These are phyloP conservation scores for Phytopythium delawarense DNA, from an alignment of 352 stramenopile genomes.

Conservation along the genomic window DNA sequence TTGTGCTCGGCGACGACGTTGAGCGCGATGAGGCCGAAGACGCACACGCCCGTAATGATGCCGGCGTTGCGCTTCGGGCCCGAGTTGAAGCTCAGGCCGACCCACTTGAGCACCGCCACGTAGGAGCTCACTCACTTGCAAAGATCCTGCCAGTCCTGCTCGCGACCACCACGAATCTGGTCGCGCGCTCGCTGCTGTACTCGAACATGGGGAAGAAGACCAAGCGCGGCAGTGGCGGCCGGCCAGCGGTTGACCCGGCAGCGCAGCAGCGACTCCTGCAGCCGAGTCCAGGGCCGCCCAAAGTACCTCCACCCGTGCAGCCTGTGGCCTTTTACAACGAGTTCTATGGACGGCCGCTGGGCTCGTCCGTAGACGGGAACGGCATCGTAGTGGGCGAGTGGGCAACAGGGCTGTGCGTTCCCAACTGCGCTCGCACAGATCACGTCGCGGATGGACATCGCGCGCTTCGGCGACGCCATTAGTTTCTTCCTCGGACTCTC, in stretches of 20 bases:
- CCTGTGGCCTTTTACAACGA: too few species aligned
- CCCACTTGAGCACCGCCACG: neutral
- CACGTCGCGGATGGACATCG: slow-evolving; percentile 19
- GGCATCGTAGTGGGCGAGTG: slow-evolving; percentile 7
- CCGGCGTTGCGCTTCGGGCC: neutral
- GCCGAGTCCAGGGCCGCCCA: too few species aligned
- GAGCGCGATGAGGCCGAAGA: neutral
- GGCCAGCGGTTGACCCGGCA: too few species aligned
- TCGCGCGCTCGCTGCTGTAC: too few species aligned
- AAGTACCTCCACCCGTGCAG: too few species aligned
- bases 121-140: too few species aligned
- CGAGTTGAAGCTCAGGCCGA: neutral
- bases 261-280: too few species aligned
- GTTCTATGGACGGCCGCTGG: too few species aligned
- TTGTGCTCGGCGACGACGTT: neutral
- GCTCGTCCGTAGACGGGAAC: neutral
- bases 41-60: neutral
- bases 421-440: slow-evolving; percentile 34
- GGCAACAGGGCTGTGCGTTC: slow-evolving; percentile 16
- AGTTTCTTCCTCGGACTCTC: slow-evolving; percentile 13
- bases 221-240: too few species aligned
- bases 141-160: too few species aligned
- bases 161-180: too few species aligned
- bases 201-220: too few species aligned
- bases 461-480: slow-evolving; percentile 11